Conservation (phyloP, 768 basidiomycete genomes). For the Cubamyces lactineus region DNA sequence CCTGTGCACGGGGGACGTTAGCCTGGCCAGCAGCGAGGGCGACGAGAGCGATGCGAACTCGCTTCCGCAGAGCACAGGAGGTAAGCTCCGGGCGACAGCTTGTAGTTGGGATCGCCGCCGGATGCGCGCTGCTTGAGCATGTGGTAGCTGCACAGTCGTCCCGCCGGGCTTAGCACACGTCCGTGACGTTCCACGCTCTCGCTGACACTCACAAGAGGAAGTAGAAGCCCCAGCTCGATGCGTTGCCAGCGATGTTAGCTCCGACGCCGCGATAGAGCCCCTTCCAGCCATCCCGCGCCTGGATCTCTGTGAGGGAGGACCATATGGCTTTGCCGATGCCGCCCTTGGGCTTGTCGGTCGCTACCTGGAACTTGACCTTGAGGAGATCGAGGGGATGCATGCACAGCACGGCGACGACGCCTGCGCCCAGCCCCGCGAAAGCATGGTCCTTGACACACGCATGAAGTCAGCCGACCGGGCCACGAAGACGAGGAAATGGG, state of each 20-base stretch:
- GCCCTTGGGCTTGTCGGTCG: conserved; percentile 62
- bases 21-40: conserved; percentile 14
- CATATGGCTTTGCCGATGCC: conserved; percentile 78
- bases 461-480: conserved; percentile 5
- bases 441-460: conserved; percentile 80
- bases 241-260: conserved; percentile 93
- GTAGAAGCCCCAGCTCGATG: conserved; percentile 96
- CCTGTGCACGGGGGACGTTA: conserved; percentile 50
- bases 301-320: conserved; percentile 71
- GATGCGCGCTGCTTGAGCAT: conserved; percentile 85
- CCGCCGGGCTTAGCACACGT: background rate
- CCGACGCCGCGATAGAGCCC: conserved; percentile 91
- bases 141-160: conserved; percentile 68
- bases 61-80: conserved; percentile 93
- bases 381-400: conserved; percentile 98
- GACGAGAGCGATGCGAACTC: conserved; percentile 64
- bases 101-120: conserved; percentile 62
- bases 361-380: conserved; percentile 92
- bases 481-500: background rate
- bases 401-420: conserved; percentile 87
- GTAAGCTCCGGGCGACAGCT: conserved; percentile 77
- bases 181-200: background rate
- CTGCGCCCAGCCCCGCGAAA: conserved; percentile 89
- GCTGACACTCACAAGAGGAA: conserved; percentile 84
- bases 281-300: conserved; percentile 72